Percentiles rank a stretch among this genome's conserved stretches.
phyloP scores from a whole-genome alignment of 2,329 filamentous ascomycete genomes.

The Cucurbitaria berberidis region DNA sequence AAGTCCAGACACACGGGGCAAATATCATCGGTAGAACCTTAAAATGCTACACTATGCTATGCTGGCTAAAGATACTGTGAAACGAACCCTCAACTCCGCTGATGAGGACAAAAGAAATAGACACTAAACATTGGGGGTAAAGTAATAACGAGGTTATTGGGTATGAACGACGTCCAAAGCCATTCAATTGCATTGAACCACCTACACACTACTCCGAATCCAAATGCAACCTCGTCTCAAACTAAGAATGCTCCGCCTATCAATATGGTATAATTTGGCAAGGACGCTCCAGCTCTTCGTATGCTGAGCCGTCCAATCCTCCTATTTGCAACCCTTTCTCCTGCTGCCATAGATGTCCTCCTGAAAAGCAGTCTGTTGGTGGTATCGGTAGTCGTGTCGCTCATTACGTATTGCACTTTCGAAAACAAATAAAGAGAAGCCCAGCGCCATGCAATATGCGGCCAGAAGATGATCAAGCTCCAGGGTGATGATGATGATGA shows the following conservation, averaged over 20 bases:
- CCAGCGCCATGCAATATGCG: slow-evolving; percentile 52
- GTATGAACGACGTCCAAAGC: slow-evolving; percentile 9
- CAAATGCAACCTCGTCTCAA: slow-evolving; percentile 14
- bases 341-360: slow-evolving; percentile 33
- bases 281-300: slow-evolving; percentile 2
- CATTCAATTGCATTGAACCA: slow-evolving; percentile 26
- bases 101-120: neutral
- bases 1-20: neutral
- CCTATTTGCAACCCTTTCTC: slow-evolving; percentile 19
- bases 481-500: no score
- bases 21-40: neutral
- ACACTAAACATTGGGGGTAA: neutral
- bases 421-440: slow-evolving; percentile 41
- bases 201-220: slow-evolving; percentile 20
- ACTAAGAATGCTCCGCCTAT: slow-evolving; percentile 31
- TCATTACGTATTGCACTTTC: slow-evolving; percentile 48
- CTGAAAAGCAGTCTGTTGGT: slow-evolving; percentile 44
- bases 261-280: slow-evolving; percentile 40
- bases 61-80: slow-evolving; percentile 8
- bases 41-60: slow-evolving; percentile 10
- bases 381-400: slow-evolving; percentile 49
- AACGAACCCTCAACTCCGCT: neutral
- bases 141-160: neutral
- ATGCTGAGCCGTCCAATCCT: slow-evolving; percentile 13
- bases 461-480: slow-evolving; percentile 42